Percentiles rank a stretch among this genome's conserved stretches.
phyloP scores from a whole-genome alignment of 2,329 filamentous ascomycete species.

The Aspergillus pseudotamarii region DNA sequence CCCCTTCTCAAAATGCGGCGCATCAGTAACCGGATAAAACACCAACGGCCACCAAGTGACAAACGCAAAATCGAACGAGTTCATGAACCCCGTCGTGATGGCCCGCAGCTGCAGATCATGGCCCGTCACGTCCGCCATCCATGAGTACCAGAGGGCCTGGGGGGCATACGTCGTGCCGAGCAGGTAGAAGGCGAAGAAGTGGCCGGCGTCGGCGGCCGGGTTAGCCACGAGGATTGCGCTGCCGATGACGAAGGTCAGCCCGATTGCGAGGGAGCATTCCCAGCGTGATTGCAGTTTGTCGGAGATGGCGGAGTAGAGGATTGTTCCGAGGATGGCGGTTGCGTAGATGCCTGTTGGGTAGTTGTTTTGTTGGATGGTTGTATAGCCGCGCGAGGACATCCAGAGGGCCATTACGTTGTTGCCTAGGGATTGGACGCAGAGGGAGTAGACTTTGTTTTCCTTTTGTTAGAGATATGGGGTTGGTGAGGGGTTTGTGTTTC shows the following conservation, averaged over 20 bases:
- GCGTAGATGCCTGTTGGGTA: constrained; percentile 49
- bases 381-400: constrained; percentile 50
- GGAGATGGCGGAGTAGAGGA: constrained; percentile 46
- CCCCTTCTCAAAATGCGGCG: constrained; percentile 42
- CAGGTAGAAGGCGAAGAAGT: constrained; percentile 51
- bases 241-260: constrained; percentile 47
- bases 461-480: background rate
- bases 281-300: constrained; percentile 49
- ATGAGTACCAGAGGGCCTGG: constrained; percentile 52
- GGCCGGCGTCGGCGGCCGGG: constrained; percentile 26
- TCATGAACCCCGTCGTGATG: constrained; percentile 50
- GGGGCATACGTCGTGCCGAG: constrained; percentile 51
- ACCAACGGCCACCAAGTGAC: constrained; percentile 47
- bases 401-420: constrained; percentile 52
- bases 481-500: too few species aligned
- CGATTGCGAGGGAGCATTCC: constrained; percentile 48
- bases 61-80: constrained; percentile 49
- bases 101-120: constrained; percentile 46
- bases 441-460: constrained; percentile 41
- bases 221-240: background rate
- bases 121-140: constrained; percentile 48
- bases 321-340: constrained; percentile 46
- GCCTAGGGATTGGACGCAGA: constrained; percentile 46
- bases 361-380: constrained; percentile 49
- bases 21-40: constrained; percentile 47